A percentile compares a stretch with the other conserved stretches of the same genome.
Conservation (phyloP, 2,329 filamentous ascomycete species). For the Ambrosiella beaveri region DNA sequence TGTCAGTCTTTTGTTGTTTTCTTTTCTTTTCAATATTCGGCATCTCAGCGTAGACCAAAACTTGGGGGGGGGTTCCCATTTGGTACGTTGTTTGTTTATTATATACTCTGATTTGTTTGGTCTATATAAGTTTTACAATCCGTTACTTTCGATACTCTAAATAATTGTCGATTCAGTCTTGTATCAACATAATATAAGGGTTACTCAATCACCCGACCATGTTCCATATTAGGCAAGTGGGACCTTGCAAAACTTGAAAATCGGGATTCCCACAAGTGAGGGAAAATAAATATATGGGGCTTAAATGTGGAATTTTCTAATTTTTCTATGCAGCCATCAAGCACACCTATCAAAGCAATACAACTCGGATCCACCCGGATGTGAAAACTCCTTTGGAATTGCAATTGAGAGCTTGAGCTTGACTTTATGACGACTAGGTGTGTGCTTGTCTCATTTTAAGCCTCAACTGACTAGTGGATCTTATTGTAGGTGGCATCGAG, state of each 20-base stretch:
- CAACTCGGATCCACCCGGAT: background rate
- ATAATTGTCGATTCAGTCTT: no score
- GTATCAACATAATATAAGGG: background rate
- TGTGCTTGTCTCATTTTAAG: background rate
- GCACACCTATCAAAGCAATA: background rate
- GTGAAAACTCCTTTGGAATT: background rate
- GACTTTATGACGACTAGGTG: no score
- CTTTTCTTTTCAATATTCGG: background rate
- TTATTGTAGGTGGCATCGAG: background rate
- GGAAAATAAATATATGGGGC: background rate
- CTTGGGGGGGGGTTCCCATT: no score
- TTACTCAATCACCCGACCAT: background rate
- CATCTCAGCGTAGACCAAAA: no score
- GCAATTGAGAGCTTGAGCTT: no score
- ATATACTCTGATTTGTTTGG: no score
- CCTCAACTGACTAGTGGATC: background rate
- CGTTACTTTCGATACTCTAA: no score
- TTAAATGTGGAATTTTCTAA: background rate
- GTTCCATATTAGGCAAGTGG: background rate
- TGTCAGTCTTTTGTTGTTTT: background rate
- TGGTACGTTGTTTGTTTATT: no score
- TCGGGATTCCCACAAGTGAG: background rate
- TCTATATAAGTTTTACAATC: no score
- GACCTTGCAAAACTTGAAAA: background rate
- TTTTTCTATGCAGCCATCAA: background rate